These are phyloP conservation scores for Hygrocybe punicea DNA, from an alignment of 768 basidiomycete species.

Conservation along the genomic window DNA sequence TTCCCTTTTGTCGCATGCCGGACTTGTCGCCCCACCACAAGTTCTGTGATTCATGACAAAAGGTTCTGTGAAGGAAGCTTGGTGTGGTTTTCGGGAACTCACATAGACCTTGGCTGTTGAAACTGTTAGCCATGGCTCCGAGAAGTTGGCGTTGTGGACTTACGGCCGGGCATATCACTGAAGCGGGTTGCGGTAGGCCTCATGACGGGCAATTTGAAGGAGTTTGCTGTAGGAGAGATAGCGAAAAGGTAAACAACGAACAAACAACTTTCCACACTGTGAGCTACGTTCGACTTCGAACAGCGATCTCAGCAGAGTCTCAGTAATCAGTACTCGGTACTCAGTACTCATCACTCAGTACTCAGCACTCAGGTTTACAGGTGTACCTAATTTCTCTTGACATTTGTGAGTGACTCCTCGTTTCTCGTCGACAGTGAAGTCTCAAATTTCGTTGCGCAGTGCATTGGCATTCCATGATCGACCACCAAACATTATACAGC, in stretches of 20 bases:
- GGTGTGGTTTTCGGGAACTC: slow-evolving; percentile 35
- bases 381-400: slow-evolving; percentile 41
- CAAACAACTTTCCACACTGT: slow-evolving; percentile 19
- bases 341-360: no score
- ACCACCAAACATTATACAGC: slow-evolving; percentile 72
- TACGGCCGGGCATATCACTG: slow-evolving; percentile 83
- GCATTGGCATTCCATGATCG: slow-evolving; percentile 55
- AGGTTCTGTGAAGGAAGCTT: neutral
- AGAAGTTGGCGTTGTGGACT: slow-evolving; percentile 29
- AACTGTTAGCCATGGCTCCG: neutral
- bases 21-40: slow-evolving; percentile 87
- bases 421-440: slow-evolving; percentile 2
- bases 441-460: neutral
- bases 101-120: slow-evolving; percentile 74
- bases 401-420: slow-evolving; percentile 1
- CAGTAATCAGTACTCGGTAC: no score
- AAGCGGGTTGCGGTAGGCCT: slow-evolving; percentile 55
- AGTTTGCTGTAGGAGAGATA: slow-evolving; percentile 12
- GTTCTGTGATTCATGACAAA: slow-evolving; percentile 44
- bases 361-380: no score
- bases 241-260: slow-evolving; percentile 12
- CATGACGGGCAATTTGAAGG: slow-evolving; percentile 44
- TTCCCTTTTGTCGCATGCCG: slow-evolving; percentile 69
- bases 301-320: no score
- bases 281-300: no score